Base-by-base conservation (phyloP, 108 stramenopile genomes). In the Heterococcus sp. region DNA sequence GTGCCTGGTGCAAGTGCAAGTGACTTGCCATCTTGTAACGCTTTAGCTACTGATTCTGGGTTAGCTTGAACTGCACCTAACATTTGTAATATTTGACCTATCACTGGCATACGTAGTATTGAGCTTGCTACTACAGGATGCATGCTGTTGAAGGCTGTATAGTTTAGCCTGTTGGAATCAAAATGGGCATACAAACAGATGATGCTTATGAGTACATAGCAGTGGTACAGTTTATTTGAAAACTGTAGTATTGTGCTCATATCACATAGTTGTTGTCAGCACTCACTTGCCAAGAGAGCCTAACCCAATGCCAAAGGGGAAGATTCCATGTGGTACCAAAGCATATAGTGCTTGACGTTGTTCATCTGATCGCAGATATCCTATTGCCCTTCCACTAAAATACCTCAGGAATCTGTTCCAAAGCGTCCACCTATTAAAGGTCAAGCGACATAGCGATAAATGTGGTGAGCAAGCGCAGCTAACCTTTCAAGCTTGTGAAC, bases 321-420 rank as follows among this genome's bases (percentile, higher is more conserved):
- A 94, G 3, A 95, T 92, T 0, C 95, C 95, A 82, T 96, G 95
- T 2, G 95, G 95, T 33, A 90, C 85, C 58, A 96, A 86, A 14
- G 92, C 92, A 68, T 92, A 88, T 37, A 96, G 92, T 37, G 93
- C 89, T 65, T 81, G 79, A 21, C 38, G 72, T 2, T 69, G 4
- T 30, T 37, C 2, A 46, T 2, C n/a, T 2, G 40, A 37, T 31
- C 66, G 65, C 3, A 46, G 4, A 32, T 81, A 38, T 33, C 79
- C 79, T 38, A 81, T 66, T 3, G 33, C 74, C 8, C 35, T 69
- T 35, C 79, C 65, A 2, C 71, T 66, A 70, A 81, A 81, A 37
- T 81, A 81, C 38, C 72, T 38, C 72, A 75, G 40, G 58, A 81
- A 73, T 38, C 68, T 81, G 32, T 21, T 8, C 66, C 46, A 58